Conservation (phyloP, 257 asterid genomes). For the Salvia hispanica region DNA sequence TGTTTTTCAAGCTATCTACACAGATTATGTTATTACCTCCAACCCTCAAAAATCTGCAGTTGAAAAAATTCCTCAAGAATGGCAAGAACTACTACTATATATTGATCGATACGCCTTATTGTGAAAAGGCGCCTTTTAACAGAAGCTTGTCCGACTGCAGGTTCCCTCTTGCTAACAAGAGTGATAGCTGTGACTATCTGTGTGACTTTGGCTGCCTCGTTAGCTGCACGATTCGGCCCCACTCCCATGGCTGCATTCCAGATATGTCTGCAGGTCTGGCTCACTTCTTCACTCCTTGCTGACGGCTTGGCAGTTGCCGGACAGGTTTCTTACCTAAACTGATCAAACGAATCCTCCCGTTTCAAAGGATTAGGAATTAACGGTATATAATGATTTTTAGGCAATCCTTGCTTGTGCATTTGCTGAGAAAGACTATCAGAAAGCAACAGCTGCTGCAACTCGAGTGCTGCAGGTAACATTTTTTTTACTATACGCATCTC, state of each 20-base stretch:
- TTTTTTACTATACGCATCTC: too few relatives aligned
- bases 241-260: constrained; percentile 96
- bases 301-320: constrained; percentile 99
- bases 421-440: constrained; percentile 85
- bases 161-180: constrained; percentile 67
- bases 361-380: too few relatives aligned
- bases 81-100: constrained; percentile 40
- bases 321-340: constrained; percentile 54
- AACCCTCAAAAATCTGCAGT: constrained; percentile 63
- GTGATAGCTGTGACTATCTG: constrained; percentile 89
- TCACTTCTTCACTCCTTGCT: constrained; percentile 90
- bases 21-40: constrained; percentile 81
- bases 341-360: too few relatives aligned
- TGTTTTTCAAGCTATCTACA: constrained; percentile 56
- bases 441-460: constrained; percentile 79
- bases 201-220: constrained; percentile 84
- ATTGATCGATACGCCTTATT: not conserved
- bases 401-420: constrained; percentile 96
- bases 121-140: not conserved
- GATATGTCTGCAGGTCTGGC: constrained; percentile 89
- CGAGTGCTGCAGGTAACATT: constrained; percentile 73
- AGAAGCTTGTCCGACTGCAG: constrained; percentile 32
- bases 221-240: constrained; percentile 87
- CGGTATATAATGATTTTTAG: constrained; percentile 33
- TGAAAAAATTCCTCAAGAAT: constrained; percentile 76